phyloP scores from a whole-genome alignment of 352 stramenopile species.

The Pythium folliculosum region DNA sequence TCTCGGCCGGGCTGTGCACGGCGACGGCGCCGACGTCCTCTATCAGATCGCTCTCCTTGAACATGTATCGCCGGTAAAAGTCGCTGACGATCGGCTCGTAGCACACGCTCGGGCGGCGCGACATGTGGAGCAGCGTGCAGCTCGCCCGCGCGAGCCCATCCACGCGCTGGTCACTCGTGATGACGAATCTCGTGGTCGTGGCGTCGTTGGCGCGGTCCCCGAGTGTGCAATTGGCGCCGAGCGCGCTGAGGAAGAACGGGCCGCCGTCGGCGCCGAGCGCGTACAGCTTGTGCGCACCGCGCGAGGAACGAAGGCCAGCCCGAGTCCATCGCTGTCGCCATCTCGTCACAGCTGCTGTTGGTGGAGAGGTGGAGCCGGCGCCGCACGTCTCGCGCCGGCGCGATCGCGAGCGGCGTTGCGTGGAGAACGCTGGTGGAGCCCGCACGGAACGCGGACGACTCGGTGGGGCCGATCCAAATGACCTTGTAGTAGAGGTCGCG shows the following conservation, averaged over 20 bases:
- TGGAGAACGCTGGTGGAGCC: slow-evolving; percentile 17
- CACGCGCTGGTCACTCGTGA: slow-evolving; percentile 21
- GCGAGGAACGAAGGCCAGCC: slow-evolving; percentile 27
- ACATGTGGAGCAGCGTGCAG: slow-evolving; percentile 12
- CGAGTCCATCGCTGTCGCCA: slow-evolving; percentile 12
- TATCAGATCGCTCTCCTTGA: slow-evolving; percentile 15
- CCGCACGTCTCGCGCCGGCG: not conserved
- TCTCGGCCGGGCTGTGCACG: slow-evolving; percentile 5
- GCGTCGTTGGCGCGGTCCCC: not conserved
- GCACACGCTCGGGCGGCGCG: slow-evolving; percentile 16
- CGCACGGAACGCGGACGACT: slow-evolving; percentile 22
- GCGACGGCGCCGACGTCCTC: not conserved
- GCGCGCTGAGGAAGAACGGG: slow-evolving; percentile 20
- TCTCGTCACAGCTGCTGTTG: not conserved
- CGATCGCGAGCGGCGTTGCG: slow-evolving; percentile 4
- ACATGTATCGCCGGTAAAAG: slow-evolving; percentile 19
- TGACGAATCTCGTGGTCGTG: slow-evolving; percentile 5
- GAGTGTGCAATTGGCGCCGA: slow-evolving; percentile 21
- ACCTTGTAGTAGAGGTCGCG: slow-evolving; percentile 34
- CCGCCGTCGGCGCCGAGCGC: slow-evolving; percentile 15
- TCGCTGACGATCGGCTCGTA: slow-evolving; percentile 18
- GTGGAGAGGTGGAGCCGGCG: not conserved
- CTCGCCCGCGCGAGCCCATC: slow-evolving; percentile 20
- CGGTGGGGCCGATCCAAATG: slow-evolving; percentile 23
- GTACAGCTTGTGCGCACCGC: slow-evolving; percentile 18